These are phyloP conservation scores for Nakataea oryzae DNA, from an alignment of 2,329 filamentous ascomycete genomes.

Conservation along the genomic window DNA sequence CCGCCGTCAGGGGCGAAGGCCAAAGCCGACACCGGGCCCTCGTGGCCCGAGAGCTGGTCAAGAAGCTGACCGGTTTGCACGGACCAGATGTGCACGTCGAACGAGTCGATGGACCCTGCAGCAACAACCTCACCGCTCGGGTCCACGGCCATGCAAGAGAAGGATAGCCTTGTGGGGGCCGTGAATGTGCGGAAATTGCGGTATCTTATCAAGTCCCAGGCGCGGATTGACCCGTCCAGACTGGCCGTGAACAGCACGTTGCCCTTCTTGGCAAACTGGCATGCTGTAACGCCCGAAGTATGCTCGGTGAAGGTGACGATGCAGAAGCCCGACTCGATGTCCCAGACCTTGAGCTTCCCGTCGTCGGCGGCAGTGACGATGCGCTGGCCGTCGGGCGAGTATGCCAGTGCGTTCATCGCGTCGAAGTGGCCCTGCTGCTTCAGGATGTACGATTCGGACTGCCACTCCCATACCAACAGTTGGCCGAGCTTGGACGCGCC, in stretches of 20 bases:
- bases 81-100: slow-evolving; percentile 97
- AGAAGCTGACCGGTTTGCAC: slow-evolving; percentile 95
- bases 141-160: slow-evolving; percentile 92
- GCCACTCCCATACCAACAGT: slow-evolving; percentile 98
- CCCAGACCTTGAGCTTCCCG: slow-evolving; percentile 98
- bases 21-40: slow-evolving; percentile 82
- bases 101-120: slow-evolving; percentile 89
- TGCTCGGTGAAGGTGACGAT: slow-evolving; percentile 98
- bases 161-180: slow-evolving; percentile 80
- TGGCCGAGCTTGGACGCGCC: slow-evolving; percentile 92
- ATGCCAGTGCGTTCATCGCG: slow-evolving; percentile 84
- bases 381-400: slow-evolving; percentile 86
- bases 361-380: slow-evolving; percentile 93
- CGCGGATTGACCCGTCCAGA: slow-evolving; percentile 84
- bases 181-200: slow-evolving; percentile 97
- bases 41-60: slow-evolving; percentile 82
- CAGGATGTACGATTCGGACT: slow-evolving; percentile 95
- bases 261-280: slow-evolving; percentile 88
- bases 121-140: slow-evolving; percentile 94
- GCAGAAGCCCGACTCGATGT: slow-evolving; percentile 91
- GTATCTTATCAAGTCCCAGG: slow-evolving; percentile 93
- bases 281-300: slow-evolving; percentile 85
- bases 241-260: slow-evolving; percentile 95
- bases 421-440: slow-evolving; percentile 98
- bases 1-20: slow-evolving; percentile 82